A percentile compares a stretch with the other conserved stretches of the same genome.
Evolutionary conservation across 2,329 filamentous ascomycete genomes (phyloP).

Genomic region (Aspergillus sp.): DNA sequence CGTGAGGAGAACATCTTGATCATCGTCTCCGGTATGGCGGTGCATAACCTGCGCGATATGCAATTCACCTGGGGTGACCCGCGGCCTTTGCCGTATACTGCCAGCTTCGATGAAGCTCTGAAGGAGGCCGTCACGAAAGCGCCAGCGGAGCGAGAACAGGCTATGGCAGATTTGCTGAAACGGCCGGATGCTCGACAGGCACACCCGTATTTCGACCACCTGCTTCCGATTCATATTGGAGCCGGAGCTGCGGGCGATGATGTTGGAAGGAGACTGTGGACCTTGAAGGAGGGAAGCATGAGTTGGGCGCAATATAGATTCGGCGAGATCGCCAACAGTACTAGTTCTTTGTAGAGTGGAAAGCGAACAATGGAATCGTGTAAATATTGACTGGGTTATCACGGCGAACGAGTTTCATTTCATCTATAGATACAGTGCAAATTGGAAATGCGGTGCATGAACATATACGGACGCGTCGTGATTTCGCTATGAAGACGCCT

Average conservation of each 20-base stretch:
- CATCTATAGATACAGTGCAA: conserved; percentile 43
- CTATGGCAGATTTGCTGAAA: conserved; percentile 50
- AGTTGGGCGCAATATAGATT: conserved; percentile 60
- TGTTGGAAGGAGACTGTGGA: conserved; percentile 50
- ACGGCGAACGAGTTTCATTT: conserved; percentile 27
- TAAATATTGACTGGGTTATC: conserved; percentile 12
- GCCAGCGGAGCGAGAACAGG: conserved; percentile 45
- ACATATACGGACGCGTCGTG: conserved; percentile 24
- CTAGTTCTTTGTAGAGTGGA: conserved; percentile 25
- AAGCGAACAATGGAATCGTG: background rate
- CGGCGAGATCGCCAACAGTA: conserved; percentile 38
- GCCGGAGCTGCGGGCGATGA: conserved; percentile 58
- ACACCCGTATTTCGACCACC: conserved; percentile 65
- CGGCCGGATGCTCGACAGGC: conserved; percentile 59
- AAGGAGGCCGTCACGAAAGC: conserved; percentile 61
- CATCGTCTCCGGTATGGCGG: conserved; percentile 73
- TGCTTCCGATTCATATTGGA: conserved; percentile 61
- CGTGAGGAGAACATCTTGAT: conserved; percentile 69
- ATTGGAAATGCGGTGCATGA: conserved; percentile 28
- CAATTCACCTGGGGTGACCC: conserved; percentile 48
- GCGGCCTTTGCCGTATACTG: conserved; percentile 57
- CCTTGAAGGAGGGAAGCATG: conserved; percentile 53
- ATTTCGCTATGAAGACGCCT: conserved; percentile 45
- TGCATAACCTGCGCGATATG: conserved; percentile 67
- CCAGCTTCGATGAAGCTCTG: conserved; percentile 67